Evolutionary conservation across 345 rosid genomes (phyloP), one percentile per base, ranked within the genome.

Genomic region (Populus davidiana): DNA sequence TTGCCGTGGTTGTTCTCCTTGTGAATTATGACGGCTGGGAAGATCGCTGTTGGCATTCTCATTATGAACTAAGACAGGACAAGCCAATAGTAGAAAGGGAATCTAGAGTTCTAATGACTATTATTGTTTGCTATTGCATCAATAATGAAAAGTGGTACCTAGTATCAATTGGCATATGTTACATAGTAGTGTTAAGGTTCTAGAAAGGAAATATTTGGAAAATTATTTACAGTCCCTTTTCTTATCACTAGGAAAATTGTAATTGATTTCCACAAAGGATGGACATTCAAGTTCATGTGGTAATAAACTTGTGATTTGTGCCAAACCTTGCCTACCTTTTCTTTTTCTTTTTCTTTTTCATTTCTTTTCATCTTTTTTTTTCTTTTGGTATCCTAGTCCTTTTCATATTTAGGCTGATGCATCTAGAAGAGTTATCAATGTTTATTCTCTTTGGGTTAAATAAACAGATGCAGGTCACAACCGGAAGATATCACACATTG

Each of bases 401-500:
- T 5, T 27, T 39, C 8, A 17, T 41, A 27, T 39, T 33, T 47
- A 44, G 47, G 49, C 49, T 59, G 25, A 75, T 61, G 61, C 31
- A 69, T 70, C 56, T 38, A 13, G 67, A 73, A 59, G 43, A 52
- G 65, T 76, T 77, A 11, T 27, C 35, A 49, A 82, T 59, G 67
- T 74, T 35, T 75, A 29, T 7, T 76, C 77, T 80, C 47, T 64
- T 33, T 44, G 62, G 43, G 23, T 68, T 38, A 29, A 77, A 75
- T 85, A 36, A 73, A 82, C 94, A 93, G 98, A 91, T 95, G 98
- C 99, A 92, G 91, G 82, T 93, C 72, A 91, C 98, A 63, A 93
- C 99, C 0, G 98, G 98, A 77, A 92, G 86, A 86, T 89, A 92
- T 86, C 98, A 92, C 84, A 95, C 98, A 50, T 82, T 95, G 86